These are phyloP conservation scores for Teratosphaeriaceae sp. DNA, from an alignment of 2,329 filamentous ascomycete species.

Conservation along the genomic window DNA sequence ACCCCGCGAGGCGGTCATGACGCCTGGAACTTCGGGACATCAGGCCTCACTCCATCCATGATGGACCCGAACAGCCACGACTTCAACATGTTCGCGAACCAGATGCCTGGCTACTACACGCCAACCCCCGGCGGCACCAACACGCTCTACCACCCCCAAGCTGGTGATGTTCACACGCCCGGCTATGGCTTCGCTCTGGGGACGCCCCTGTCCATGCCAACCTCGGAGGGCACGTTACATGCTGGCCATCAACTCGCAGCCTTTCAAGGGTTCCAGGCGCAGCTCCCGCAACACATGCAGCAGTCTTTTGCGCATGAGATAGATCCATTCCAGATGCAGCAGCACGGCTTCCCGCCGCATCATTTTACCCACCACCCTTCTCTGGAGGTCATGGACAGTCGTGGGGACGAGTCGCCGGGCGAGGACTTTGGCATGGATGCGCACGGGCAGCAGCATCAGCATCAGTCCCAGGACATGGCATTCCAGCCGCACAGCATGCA, in stretches of 20 bases:
- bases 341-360: conserved; percentile 62
- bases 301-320: conserved; percentile 52
- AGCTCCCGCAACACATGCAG: conserved; percentile 52
- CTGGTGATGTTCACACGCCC: conserved; percentile 78
- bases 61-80: conserved; percentile 79
- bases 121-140: conserved; percentile 77
- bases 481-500: conserved; percentile 47
- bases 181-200: conserved; percentile 60
- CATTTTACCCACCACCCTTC: conserved; percentile 74
- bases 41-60: conserved; percentile 71
- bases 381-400: conserved; percentile 66
- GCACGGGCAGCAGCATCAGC: conserved; percentile 54
- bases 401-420: conserved; percentile 60
- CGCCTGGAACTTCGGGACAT: conserved; percentile 55
- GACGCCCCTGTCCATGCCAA: conserved; percentile 77
- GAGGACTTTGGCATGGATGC: conserved; percentile 49
- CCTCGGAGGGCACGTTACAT: conserved; percentile 59
- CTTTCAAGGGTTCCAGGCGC: conserved; percentile 59
- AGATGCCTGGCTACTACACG: conserved; percentile 78
- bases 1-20: conserved; percentile 76
- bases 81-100: conserved; percentile 73
- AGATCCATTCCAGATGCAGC: conserved; percentile 62
- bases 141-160: conserved; percentile 73
- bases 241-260: conserved; percentile 51
- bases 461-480: conserved; percentile 53